phyloP scores from a whole-genome alignment of 2,329 filamentous ascomycete genomes.

The Xylariales sp. region DNA sequence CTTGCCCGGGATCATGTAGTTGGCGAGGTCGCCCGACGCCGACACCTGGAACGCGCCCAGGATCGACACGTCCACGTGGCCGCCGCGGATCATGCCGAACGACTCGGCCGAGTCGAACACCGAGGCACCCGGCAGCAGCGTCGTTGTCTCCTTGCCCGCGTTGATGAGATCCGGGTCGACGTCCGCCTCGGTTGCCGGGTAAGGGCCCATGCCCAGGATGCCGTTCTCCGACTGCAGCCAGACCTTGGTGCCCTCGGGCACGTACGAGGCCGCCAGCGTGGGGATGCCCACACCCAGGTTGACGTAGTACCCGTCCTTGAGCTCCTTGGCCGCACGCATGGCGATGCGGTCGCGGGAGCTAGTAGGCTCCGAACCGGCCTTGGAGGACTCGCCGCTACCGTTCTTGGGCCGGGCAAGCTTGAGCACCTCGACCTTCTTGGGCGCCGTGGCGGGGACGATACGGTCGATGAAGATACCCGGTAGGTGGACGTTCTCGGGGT shows the following conservation, averaged over 20 bases:
- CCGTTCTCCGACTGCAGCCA: slow-evolving; percentile 88
- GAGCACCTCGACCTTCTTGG: slow-evolving; percentile 69
- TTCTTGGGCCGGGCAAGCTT: slow-evolving; percentile 47
- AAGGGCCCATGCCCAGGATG: slow-evolving; percentile 77
- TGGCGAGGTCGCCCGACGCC: slow-evolving; percentile 74
- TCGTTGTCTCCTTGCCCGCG: slow-evolving; percentile 84
- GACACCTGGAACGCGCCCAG: slow-evolving; percentile 79
- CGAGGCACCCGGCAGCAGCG: slow-evolving; percentile 69
- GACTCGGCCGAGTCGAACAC: slow-evolving; percentile 79
- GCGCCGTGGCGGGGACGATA: slow-evolving; percentile 67
- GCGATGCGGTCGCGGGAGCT: slow-evolving; percentile 68
- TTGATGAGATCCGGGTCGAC: slow-evolving; percentile 80
- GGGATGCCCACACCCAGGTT: slow-evolving; percentile 84
- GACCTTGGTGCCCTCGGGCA: slow-evolving; percentile 65
- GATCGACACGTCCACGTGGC: slow-evolving; percentile 79
- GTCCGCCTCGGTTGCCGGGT: slow-evolving; percentile 62
- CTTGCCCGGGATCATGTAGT: slow-evolving; percentile 89
- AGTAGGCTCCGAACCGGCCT: slow-evolving; percentile 38
- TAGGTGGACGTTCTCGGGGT: slow-evolving; percentile 70
- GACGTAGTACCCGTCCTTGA: slow-evolving; percentile 76
- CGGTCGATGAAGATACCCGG: slow-evolving; percentile 81
- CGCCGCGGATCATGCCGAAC: slow-evolving; percentile 83
- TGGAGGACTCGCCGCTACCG: no score
- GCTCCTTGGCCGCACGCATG: slow-evolving; percentile 70
- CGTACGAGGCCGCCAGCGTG: slow-evolving; percentile 74